Percentiles rank a stretch among this genome's conserved stretches.
These are phyloP conservation scores for Aspergillus sp. DNA, from an alignment of 2,329 filamentous ascomycete species.

Conservation along the genomic window DNA sequence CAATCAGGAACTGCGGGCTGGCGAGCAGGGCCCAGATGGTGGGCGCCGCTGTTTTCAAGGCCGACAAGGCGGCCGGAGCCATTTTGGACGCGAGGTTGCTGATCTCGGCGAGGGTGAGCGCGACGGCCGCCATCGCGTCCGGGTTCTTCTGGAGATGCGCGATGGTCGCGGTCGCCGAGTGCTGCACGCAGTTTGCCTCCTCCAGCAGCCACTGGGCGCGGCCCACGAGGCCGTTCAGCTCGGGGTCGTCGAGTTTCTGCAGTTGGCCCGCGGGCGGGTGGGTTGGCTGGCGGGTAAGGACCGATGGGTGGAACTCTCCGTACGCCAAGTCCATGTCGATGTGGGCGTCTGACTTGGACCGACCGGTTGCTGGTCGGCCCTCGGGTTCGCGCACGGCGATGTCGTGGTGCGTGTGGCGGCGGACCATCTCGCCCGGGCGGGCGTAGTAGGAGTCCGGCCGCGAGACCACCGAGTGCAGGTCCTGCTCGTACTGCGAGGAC, in stretches of 20 bases:
- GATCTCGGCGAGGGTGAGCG: conserved; percentile 86
- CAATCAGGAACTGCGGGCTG: conserved; percentile 91
- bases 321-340: conserved; percentile 94
- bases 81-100: conserved; percentile 78
- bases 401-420: conserved; percentile 40
- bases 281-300: conserved; percentile 28
- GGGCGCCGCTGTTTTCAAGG: conserved; percentile 77
- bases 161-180: conserved; percentile 80
- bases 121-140: conserved; percentile 89
- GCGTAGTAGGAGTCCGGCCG: conserved; percentile 20
- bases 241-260: conserved; percentile 51
- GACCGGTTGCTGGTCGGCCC: conserved; percentile 18
- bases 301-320: conserved; percentile 71
- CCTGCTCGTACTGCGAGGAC: conserved; percentile 28
- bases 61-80: conserved; percentile 72
- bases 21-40: conserved; percentile 82
- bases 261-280: conserved; percentile 16
- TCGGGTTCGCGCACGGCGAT: conserved; percentile 24
- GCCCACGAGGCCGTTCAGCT: conserved; percentile 66
- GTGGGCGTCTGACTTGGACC: conserved; percentile 32
- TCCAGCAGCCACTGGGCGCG: conserved; percentile 75
- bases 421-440: conserved; percentile 24
- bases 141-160: conserved; percentile 76
- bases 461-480: conserved; percentile 24
- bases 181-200: conserved; percentile 84